Conservation (phyloP, 257 asterid species). For the Galeopsis tetrahit region DNA sequence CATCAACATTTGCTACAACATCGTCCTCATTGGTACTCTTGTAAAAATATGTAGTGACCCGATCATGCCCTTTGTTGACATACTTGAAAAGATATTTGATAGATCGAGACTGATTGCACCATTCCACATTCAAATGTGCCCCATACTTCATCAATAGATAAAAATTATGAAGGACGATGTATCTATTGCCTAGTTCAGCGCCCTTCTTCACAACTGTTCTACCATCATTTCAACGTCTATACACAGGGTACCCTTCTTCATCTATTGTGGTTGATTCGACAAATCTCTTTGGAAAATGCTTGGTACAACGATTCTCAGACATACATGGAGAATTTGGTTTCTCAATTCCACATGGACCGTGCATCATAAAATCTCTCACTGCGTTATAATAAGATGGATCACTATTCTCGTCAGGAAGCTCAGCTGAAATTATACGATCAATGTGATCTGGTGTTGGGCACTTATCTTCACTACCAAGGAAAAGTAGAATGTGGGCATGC, state of each 20-base stretch:
- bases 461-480: too few species aligned
- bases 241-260: background rate
- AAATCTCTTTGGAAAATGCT: background rate
- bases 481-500: too few species aligned
- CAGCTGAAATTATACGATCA: background rate
- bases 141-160: background rate
- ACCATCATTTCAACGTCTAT: background rate
- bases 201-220: background rate
- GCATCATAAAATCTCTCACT: background rate
- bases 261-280: background rate
- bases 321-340: background rate
- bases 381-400: background rate
- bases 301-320: background rate
- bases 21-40: too few species aligned
- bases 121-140: too few species aligned
- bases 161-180: background rate
- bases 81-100: too few species aligned
- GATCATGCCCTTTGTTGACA: too few species aligned
- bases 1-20: too few species aligned
- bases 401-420: background rate
- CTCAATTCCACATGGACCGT: background rate
- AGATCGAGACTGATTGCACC: too few species aligned
- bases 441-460: background rate
- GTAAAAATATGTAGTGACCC: too few species aligned
- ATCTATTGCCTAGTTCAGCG: background rate